Evolutionary conservation across 1,284 basidiomycete species (phyloP), one percentile per base, ranked within the genome.

Genomic region (Moniliophthora roreri): DNA sequence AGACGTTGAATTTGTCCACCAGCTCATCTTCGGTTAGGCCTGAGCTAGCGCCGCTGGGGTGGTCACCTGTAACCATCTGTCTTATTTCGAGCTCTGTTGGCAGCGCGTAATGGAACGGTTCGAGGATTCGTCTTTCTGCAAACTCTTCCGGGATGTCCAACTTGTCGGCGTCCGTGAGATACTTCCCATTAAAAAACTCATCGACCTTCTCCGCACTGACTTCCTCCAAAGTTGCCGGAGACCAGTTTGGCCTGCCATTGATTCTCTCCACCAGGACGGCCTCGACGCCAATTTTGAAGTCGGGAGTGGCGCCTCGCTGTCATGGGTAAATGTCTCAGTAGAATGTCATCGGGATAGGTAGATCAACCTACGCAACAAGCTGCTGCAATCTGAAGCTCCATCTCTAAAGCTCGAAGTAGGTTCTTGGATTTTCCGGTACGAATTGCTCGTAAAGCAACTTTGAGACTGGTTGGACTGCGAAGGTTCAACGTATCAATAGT

Each of bases 381-480:
- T 34, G 85, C 82, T 42, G 88, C 89, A 60, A 95, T 86, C 61
- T 80, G 81, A 63, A 89, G 72, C 68, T 95, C 94, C 84, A 91
- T 93, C 60, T 88, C 74, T 55, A 97, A 75, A 4, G 82, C 84
- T 55, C 89, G 77, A 20, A 80, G 75, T 44, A 97, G 74, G 15
- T 78, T 69, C 70, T 87, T 72, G 3, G 73, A 69, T 63, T 77
- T 82, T 13, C 91, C 93, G 56, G 77, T 75, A 48, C 89, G 83
- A 57, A 95, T 81, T 10, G 91, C 90, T 61, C 81, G 73, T 16
- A 98, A 76, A 16, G 94, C 84, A 24, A 98, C 87, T 65, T 90
- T 92, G 63, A 97, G 78, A 63, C 93, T 95, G 2, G 94, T 96
- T 3, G 95, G 95, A 67, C 92, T 94, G 50, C 93, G 84, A 58